Base-by-base conservation (phyloP, 1,284 basidiomycete genomes). In the Mycena citricolor region DNA sequence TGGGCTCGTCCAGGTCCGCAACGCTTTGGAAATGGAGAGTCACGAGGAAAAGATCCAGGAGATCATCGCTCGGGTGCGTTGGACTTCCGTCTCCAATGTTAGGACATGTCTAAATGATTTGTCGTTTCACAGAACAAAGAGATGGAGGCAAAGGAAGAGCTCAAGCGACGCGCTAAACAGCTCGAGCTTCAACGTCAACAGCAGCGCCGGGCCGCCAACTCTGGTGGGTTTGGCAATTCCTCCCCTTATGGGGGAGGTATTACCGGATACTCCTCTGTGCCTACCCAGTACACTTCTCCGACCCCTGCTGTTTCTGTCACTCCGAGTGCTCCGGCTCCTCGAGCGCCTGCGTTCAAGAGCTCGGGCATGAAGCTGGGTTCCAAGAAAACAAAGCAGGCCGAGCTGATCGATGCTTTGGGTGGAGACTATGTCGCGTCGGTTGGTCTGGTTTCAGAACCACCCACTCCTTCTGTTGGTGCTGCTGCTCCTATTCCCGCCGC, bases 31-130 rank as follows among this genome's bases (percentile, higher is more conserved):
- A 74, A 98, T 97, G 86, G 97, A 99, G 72, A 92, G 87, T 67
- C 97, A 99, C 68, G 97, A 99, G 66, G 97, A 99, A 71, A 98
- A 97, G 74, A 98, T 99, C 54, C 94, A 99, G 64, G 97, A 99
- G 60, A 99, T 99, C 65, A 99, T 99, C 57, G 90, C 94, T 16
- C 77, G 89, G 64, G 90, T 92, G 60, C 49, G 83, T 68, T 22
- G 33, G 24, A 25, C 13, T 23, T 29, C 24, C 28, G 14, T 23
- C 34, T 17, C 29, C 2, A 20, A 37, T 36, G 19, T 23, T 2
- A 23, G 8, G 30, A 25, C 36, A 20, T 8, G 10, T 41, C 23
- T 19, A n/a, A 16, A 21, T 12, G 17, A 6, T 23, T 10, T 12
- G 21, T n/a, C n/a, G n/a, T n/a, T n/a, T n/a, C n/a, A 51, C 59